Percentiles rank a stretch among this genome's conserved stretches.
Evolutionary conservation across 2,329 filamentous ascomycete species (phyloP).

Genomic region (Dothideomycetidae sp.): DNA sequence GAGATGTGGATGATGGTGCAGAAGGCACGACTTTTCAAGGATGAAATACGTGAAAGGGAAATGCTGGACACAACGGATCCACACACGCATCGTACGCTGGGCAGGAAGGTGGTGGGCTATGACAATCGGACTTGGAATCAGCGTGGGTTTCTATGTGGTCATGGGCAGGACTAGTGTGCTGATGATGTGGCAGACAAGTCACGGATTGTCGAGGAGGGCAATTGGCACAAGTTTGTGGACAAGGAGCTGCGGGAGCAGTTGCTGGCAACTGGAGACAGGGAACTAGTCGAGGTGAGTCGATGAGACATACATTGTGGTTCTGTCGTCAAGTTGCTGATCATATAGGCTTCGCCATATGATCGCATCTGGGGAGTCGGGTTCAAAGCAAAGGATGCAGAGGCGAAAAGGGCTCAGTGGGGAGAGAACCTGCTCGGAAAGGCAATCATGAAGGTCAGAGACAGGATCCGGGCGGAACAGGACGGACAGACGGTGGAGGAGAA

Average conservation of each 20-base stretch:
- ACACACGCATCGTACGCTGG: conserved; percentile 36
- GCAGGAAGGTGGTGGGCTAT: conserved; percentile 42
- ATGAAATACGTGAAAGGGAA: conserved; percentile 18
- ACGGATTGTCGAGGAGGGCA: conserved; percentile 44
- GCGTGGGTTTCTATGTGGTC: conserved; percentile 15
- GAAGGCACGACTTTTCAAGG: conserved; percentile 29
- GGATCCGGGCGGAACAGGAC: conserved; percentile 32
- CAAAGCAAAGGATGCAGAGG: conserved; percentile 34
- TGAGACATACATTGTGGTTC: no score
- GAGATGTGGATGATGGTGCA: conserved; percentile 38
- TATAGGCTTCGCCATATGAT: conserved; percentile 38
- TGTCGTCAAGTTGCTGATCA: no score
- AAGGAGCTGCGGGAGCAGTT: conserved; percentile 34
- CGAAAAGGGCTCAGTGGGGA: conserved; percentile 42
- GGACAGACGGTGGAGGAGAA: not conserved
- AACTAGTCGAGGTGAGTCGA: conserved; percentile 48
- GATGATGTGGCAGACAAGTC: conserved; percentile 28
- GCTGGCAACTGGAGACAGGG: conserved; percentile 43
- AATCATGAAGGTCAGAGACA: conserved; percentile 43
- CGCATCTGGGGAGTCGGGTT: conserved; percentile 54
- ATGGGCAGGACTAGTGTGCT: not conserved
- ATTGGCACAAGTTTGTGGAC: conserved; percentile 45
- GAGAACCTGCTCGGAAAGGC: conserved; percentile 50
- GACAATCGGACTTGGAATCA: conserved; percentile 37
- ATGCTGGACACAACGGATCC: conserved; percentile 4